Base-by-base conservation (phyloP, 2,329 filamentous ascomycete genomes). In the Madurella mycetomatis region DNA sequence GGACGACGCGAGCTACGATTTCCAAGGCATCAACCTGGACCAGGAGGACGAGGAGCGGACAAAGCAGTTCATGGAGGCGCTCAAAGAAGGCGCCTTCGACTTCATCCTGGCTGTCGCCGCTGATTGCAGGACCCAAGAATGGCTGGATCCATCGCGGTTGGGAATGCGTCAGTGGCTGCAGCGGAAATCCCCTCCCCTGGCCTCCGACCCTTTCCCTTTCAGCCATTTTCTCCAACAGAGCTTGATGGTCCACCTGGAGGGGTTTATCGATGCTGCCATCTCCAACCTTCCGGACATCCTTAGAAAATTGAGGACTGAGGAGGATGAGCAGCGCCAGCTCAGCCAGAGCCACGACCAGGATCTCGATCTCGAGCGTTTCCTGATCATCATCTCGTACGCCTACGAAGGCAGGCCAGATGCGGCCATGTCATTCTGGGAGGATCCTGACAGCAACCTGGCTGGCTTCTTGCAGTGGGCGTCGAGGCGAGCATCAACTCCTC, bases 381-480 rank as follows among this genome's bases (percentile, higher is more conserved):
- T 99, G 52, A 81, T 97, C 59, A 86, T 97, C 58, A 92, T 97
- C 56, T 88, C 94, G 4, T 96, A 94, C 66, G 83, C 91, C 4
- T 99, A 92, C 66, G 90, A 97, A 65, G 84, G 87, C 31, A 86
- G 91, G 37, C 83, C 88, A 15, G 90, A 96, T 49, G 87, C 90
- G 25, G 90, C 92, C 9, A 84, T 89, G 65, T 87, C 86, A 44
- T 97, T 97, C 63, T 99, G 94, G 94, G 82, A 82, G 32, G 92
- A 96, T 66, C 85, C 88, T 1, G 94, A 99, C 64, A 91, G 91
- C 66, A 96, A 96, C 62, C 76, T 99, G 32, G 89, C 92, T 59
- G 94, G 94, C 0, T 99, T 99, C 67, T 80, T 99, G 68, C 89
- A 95, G 60, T 99, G 94, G 94, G 89, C 92, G n/a, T 96, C 94